Evolutionary conservation across 202 grass and related monocot genomes (phyloP).

Genomic region (Dendrocalamus latiflorus): DNA sequence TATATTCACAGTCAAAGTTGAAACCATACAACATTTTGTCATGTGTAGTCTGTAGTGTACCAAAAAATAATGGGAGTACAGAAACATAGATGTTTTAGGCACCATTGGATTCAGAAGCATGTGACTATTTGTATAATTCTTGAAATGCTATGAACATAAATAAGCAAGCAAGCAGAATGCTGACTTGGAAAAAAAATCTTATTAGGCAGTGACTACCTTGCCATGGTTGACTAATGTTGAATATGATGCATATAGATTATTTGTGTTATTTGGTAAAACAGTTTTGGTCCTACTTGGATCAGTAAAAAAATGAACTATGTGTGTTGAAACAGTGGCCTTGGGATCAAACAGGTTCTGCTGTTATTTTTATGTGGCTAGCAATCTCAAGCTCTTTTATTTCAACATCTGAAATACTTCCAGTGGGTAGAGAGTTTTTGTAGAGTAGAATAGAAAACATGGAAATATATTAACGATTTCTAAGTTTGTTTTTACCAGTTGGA

Average conservation of each 20-base stretch:
- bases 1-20: slow-evolving; percentile 4
- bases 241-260: background rate
- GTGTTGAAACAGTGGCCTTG: background rate
- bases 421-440: background rate
- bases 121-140: background rate
- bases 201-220: background rate
- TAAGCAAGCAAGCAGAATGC: background rate
- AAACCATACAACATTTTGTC: background rate
- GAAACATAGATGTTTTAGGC: background rate
- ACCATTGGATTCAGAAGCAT: background rate
- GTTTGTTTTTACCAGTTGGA: slow-evolving; percentile 48
- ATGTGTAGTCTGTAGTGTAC: background rate
- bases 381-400: slow-evolving; percentile 9
- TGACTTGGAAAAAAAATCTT: background rate
- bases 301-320: background rate
- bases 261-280: background rate
- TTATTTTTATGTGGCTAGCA: slow-evolving; percentile 8
- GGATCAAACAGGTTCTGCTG: background rate
- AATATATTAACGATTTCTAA: slow-evolving; percentile 6
- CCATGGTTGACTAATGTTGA: background rate
- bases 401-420: slow-evolving; percentile 10
- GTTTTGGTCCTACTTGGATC: slow-evolving; percentile 6
- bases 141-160: background rate
- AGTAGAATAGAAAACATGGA: slow-evolving; percentile 6
- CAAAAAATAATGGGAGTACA: background rate